Evolutionary conservation across 1,284 basidiomycete genomes (phyloP), one percentile per base, ranked within the genome.

Genomic region (Ganoderma leucocontextum): DNA sequence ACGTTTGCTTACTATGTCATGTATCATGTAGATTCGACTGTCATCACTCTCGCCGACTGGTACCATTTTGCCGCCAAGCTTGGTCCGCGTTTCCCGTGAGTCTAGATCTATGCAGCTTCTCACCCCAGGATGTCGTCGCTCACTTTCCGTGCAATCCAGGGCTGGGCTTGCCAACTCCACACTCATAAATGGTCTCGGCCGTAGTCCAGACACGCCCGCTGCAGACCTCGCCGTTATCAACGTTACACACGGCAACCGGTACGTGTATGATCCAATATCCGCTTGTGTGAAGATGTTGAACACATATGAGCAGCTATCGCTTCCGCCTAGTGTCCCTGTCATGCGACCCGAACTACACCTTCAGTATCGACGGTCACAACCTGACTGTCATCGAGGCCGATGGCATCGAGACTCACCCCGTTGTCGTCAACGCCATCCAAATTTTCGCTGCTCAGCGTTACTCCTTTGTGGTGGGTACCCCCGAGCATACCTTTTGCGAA

Each of bases 141-240:
- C 52, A 53, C 4, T 7, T 17, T 60, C 19, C 19, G 6, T 25
- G 19, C 2, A 3, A 7, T 4, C 7, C 19, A 62, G 61, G 12
- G 12, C 29, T 2, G 63, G 58, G 1, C 47, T 49, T 9, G 13
- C 69, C 8, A 58, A 73, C 44, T 22, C 83, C 0, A 86, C 84
- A 1, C 74, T 89, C 5, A 85, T 90, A 73, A 90, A 89, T 62
- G 83, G 84, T 6, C 73, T 77, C 35, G 84, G 85, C 15, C 75
- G 79, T 10, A 79, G 64, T 60, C 36, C 55, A 10, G 33, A 39
- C 12, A 72, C 72, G 2, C 66, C 75, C 4, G 63, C 69, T 2
- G 68, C 71, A 29, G 62, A 71, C 1, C 70, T 81, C 36, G 71
- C 80, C 1, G 77, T 82, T 0, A 70, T 82, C 60, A 75, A 65